Percentiles rank a stretch among this genome's conserved stretches.
phyloP scores from a whole-genome alignment of 2,329 filamentous ascomycete species.

The Neofusicoccum cordaticola region DNA sequence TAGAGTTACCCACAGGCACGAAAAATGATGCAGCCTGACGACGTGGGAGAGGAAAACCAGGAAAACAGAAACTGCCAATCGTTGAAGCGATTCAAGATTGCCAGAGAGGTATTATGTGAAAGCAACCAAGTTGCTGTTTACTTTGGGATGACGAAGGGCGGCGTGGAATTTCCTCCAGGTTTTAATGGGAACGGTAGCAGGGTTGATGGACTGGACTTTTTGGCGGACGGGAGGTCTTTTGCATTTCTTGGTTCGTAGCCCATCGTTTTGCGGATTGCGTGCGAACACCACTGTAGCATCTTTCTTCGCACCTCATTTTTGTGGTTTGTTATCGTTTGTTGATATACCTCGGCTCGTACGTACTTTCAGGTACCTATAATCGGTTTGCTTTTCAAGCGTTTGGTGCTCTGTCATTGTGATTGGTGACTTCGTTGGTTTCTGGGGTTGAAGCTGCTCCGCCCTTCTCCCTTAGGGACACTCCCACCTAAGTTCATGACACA shows the following conservation, averaged over 20 bases:
- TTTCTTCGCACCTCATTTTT: not conserved
- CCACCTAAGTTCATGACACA: too few species aligned
- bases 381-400: not conserved
- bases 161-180: not conserved
- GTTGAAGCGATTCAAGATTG: conserved; percentile 11
- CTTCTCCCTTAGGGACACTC: too few species aligned
- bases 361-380: conserved; percentile 9
- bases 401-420: not conserved
- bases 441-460: too few species aligned
- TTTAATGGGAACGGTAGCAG: conserved; percentile 3
- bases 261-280: not conserved
- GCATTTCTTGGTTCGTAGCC: conserved; percentile 13
- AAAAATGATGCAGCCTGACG: not conserved
- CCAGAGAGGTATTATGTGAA: not conserved
- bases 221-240: conserved; percentile 4
- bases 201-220: not conserved
- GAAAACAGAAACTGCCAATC: not conserved
- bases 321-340: not conserved
- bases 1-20: not conserved
- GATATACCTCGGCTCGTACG: conserved; percentile 13
- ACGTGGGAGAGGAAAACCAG: not conserved
- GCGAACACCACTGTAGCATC: not conserved
- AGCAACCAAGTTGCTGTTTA: not conserved
- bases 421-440: not conserved
- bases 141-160: not conserved